These are phyloP conservation scores for Aristolochia fimbriata DNA, from an alignment of 164 flowering plant species.

Conservation along the genomic window DNA sequence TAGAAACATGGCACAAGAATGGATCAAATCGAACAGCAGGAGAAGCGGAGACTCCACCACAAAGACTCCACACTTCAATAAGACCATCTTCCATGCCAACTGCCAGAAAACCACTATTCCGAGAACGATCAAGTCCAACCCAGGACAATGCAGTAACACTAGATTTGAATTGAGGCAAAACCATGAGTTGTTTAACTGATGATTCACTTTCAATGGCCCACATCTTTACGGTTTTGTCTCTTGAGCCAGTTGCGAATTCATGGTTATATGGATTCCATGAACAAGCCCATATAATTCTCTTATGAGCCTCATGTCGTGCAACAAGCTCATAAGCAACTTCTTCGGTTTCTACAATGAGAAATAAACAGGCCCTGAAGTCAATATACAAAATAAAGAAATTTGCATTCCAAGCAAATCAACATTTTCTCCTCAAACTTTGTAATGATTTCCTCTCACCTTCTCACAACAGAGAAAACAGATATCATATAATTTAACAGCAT, in stretches of 20 bases:
- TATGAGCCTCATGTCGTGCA: slow-evolving; percentile 78
- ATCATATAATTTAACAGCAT: too few species aligned
- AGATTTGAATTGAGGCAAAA: slow-evolving; percentile 52
- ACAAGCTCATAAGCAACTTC: slow-evolving; percentile 40
- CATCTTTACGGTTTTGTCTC: slow-evolving; percentile 90
- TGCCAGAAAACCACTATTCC: slow-evolving; percentile 53
- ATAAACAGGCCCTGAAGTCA: too few species aligned
- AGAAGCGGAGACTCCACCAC: slow-evolving; percentile 23
- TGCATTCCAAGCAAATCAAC: background rate
- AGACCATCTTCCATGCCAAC: slow-evolving; percentile 88
- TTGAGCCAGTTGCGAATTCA: slow-evolving; percentile 89
- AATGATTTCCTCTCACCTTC: too few species aligned
- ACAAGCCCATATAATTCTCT: slow-evolving; percentile 95
- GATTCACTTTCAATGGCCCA: slow-evolving; percentile 54
- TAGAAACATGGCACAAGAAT: slow-evolving; percentile 67
- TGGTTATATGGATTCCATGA: slow-evolving; percentile 89
- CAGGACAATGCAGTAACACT: slow-evolving; percentile 86
- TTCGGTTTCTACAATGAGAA: background rate
- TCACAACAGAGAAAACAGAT: too few species aligned
- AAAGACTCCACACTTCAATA: slow-evolving; percentile 67
- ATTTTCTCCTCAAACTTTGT: too few species aligned
- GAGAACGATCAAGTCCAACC: slow-evolving; percentile 34
- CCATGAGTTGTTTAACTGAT: slow-evolving; percentile 49
- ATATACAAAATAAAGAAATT: too few species aligned
- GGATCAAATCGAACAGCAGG: slow-evolving; percentile 41